Base-by-base conservation (phyloP, 805 yeast species). In the Spathaspora boniae region DNA sequence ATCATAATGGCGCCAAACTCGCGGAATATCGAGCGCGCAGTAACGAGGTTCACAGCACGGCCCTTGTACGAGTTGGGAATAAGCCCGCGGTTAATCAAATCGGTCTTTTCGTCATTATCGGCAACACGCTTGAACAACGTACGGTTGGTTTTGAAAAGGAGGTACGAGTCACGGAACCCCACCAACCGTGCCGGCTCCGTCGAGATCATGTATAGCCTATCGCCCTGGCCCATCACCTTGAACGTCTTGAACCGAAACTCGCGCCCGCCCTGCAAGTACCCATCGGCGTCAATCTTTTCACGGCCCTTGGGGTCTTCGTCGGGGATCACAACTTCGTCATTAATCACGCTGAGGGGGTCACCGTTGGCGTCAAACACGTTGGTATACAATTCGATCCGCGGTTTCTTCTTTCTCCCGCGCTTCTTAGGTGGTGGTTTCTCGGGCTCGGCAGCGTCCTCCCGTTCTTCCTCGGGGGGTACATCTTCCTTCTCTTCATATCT, bases 171-270 rank as follows among this genome's bases (percentile, higher is more conserved):
- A 47, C 96, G 74, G 62, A 88, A 86, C 3, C 97, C 98, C 42
- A 91, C 87, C 51, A 91, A 79, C 47, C 98, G 75, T 1, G 98
- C 97, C 2, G 96, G 96, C 54, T 93, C 98, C 0, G 98, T 89
- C 2, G 95, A 82, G 31, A 93, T 75, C 95, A 91, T 89, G 58
- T 78, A 93, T 39, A 80, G 68, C 45, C 80, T 71, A 15, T 78
- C 76, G 6, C 95, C 96, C 37, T 77, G 68, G 4, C 78, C 80
- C 27, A 65, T 53, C 6, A 83, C 67, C 5, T 79, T 80, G 58
- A 85, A 85, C 0, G 83, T 74, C 41, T 81, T 74, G 37, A 82
- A 78, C 40, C 89, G 70, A 63, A 75, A 91, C 50, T 77, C 76
- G 44, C 97, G 74, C 12, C 78, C 89, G 4, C 84, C 95, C 29